These are phyloP conservation scores for Lachnellula hyalina DNA, from an alignment of 2,329 filamentous ascomycete species.

Conservation along the genomic window DNA sequence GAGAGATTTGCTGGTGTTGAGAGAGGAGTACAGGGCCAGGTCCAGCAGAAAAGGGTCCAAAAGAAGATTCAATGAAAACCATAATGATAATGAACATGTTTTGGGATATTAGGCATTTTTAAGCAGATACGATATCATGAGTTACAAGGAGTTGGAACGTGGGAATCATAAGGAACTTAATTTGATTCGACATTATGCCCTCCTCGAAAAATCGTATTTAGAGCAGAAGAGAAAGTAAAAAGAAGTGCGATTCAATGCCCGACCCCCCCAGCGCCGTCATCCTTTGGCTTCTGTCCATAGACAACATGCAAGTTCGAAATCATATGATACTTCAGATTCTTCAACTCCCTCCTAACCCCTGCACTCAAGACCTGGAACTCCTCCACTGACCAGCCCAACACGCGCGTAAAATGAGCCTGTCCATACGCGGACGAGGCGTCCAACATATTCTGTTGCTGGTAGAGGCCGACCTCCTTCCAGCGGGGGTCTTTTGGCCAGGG, in stretches of 20 bases:
- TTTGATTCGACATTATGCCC: too few species aligned
- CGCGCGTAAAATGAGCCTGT: constrained; percentile 26
- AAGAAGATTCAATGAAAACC: background rate
- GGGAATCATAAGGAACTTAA: too few species aligned
- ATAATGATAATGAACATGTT: background rate
- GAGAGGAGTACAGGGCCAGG: constrained; percentile 2
- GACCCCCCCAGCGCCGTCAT: background rate
- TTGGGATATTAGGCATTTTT: background rate
- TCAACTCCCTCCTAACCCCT: constrained; percentile 28
- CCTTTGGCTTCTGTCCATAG: constrained; percentile 27
- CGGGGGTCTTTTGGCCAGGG: constrained; percentile 37
- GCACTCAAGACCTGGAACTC: constrained; percentile 29
- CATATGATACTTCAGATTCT: constrained; percentile 28
- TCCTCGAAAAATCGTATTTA: background rate
- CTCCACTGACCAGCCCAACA: constrained; percentile 26
- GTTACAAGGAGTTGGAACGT: background rate
- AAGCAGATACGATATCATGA: background rate
- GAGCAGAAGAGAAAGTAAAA: background rate
- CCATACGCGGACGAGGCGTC: constrained; percentile 15
- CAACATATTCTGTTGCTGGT: constrained; percentile 20
- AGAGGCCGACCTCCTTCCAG: constrained; percentile 34
- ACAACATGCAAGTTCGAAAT: constrained; percentile 31
- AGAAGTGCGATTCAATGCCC: background rate
- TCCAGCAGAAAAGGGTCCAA: background rate
- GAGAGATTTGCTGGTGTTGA: constrained; percentile 22